phyloP scores from a whole-genome alignment of 2,329 filamentous ascomycete species.

The Calonectria pauciramosa region DNA sequence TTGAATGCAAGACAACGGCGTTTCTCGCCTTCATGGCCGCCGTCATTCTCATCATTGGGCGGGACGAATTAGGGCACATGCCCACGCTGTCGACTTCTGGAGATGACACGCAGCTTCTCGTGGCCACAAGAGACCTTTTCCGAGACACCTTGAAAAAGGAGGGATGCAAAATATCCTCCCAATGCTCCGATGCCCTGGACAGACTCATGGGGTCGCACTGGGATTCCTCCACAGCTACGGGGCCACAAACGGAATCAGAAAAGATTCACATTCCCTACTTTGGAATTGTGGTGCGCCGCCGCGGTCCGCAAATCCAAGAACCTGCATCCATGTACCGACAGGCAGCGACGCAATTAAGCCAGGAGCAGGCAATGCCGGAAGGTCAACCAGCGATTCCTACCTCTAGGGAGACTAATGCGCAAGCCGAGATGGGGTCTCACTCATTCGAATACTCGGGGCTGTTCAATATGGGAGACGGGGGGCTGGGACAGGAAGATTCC shows the following conservation, averaged over 20 bases:
- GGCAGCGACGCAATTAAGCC: not conserved
- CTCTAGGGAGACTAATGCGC: not conserved
- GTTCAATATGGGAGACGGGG: not conserved
- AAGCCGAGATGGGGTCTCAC: not conserved
- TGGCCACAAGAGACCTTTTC: not conserved
- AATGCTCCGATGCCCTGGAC: constrained; percentile 10
- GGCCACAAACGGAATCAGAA: not conserved
- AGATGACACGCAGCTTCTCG: not conserved
- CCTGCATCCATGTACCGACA: not conserved
- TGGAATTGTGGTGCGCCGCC: constrained; percentile 11
- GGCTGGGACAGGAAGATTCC: not conserved
- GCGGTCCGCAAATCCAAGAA: not conserved
- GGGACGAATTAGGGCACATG: not conserved
- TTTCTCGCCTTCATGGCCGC: constrained; percentile 19
- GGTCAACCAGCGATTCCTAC: not conserved
- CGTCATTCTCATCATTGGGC: constrained; percentile 9
- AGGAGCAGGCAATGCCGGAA: not conserved
- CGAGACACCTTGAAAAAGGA: not conserved
- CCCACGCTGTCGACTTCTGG: not conserved
- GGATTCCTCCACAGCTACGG: no score
- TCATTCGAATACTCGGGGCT: constrained; percentile 10
- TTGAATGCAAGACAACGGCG: constrained; percentile 21
- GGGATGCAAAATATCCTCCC: constrained; percentile 10
- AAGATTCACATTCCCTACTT: constrained; percentile 21
- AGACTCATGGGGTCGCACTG: not conserved